Base-by-base conservation (phyloP, 1,284 basidiomycete genomes). In the Wolfiporia cocos region DNA sequence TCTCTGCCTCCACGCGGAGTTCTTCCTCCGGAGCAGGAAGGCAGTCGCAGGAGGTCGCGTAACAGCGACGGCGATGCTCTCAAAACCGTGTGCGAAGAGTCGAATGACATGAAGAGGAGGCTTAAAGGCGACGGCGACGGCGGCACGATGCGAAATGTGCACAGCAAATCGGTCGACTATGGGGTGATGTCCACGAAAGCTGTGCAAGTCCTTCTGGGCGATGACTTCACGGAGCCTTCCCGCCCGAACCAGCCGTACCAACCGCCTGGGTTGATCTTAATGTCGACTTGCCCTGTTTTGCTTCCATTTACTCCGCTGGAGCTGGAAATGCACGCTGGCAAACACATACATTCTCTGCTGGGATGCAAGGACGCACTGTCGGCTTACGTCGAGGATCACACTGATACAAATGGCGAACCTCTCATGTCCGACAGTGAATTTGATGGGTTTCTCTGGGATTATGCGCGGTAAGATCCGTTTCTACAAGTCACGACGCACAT, bases 251-350 rank as follows among this genome's bases (percentile, higher is more conserved):
- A 35, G 17, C 55, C 55, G 3, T 61, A 60, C 37, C 62, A 64
- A 45, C 60, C 62, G 3, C 49, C 55, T 1, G 63, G 61, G 1
- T 48, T 64, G 17, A 38, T 65, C 9, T 55, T 84, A 24, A 58
- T 81, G 28, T 74, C 71, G 61, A 73, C 77, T 5, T n/a, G n/a
- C n/a, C 58, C 68, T 26, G 76, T 70, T 4, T 81, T 81, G 54
- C 66, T 86, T 34, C 73, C 78, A 1, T 66, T 81, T 51, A 44
- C 67, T 0, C 68, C 80, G 9, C 53, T 58, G 2, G 81, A 84
- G 54, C 63, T 86, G 32, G 82, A 86, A 63, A 76, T 81, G 73
- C 78, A 86, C 51, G 69, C 76, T 7, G 78, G 74, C 61, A 78
- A 77, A 58, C 69, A 81, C 53, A 63, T 83, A 39, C 78, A 86